Base-by-base conservation (phyloP, 208 protist species). In the Trypanosoma lewisi region DNA sequence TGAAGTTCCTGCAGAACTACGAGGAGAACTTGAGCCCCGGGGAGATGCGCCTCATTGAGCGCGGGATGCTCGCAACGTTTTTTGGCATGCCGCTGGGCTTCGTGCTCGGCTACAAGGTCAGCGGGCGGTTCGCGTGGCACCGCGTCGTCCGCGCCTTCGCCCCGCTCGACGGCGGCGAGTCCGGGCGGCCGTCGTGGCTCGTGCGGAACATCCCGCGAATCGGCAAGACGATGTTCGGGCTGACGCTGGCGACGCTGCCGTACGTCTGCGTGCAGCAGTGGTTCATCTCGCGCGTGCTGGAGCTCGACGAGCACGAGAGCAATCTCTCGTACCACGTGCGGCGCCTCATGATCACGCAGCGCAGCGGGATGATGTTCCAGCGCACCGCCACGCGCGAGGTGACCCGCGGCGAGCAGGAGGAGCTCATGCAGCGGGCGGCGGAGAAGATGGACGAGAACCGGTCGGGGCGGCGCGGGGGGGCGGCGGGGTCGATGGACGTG, bases 371-470 rank as follows among this genome's bases (percentile, higher is more conserved):
- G 81, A 93, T 93, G 87, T 93, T 93, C 47, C 80, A 76, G 48
- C 87, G 87, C 51, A 91, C 87, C n/a, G 81, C 83, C 49, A 91
- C 87, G 0, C 87, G 87, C 0, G 87, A 93, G 70, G 83, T 93
- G 52, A 93, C 87, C 16, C 76, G 76, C 9, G 87, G 91, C 58
- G 87, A 93, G 73, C 87, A 93, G 77, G 70, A 91, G 60, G 71
- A 69, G 11, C 75, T 93, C 21, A 73, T 87, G 77, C 73, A 63
- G 23, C 75, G 87, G 67, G 75, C 87, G 2, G 70, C 82, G 69
- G 60, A 62, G 23, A 78, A 89, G 39, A 77, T 73, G 37, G 82
- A 75, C 33, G 81, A 89, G 59, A 93, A 93, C 59, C 67, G 87
- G 12, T 87, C 75, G 53, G 87, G 83, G 7, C 67, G 80, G 48